Evolutionary conservation across 2,329 filamentous ascomycete genomes (phyloP), one percentile per base, ranked within the genome.

Genomic region (Aspergillus fumigatus): DNA sequence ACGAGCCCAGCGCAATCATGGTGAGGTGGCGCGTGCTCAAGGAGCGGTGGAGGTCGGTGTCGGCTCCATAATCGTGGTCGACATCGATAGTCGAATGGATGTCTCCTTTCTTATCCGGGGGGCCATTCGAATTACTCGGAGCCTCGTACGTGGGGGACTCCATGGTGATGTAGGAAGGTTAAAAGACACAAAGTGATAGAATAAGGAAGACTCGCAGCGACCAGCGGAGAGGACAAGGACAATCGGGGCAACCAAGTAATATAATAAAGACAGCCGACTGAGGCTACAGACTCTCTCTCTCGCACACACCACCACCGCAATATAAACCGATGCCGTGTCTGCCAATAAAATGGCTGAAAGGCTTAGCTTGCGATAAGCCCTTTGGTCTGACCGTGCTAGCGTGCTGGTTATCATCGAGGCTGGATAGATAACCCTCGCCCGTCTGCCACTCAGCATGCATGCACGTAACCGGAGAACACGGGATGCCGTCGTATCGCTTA

Each of bases 11-110:
- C 3, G 73, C 69, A 56, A 75, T 72, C 71, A 75, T 73, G 50
- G 69, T 72, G n/a, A 75, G 59, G 61, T 75, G 73, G 27, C 73
- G 70, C 11, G 75, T 77, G 57, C 72, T 70, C 35, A 79, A 69
- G 4, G 67, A 64, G 19, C 76, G 71, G 45, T 71, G 68, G 19
- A 80, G 68, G 53, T 76, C 65, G 4, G 65, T 62, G 9, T 67
- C 65, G 9, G 65, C 63, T 25, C 66, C 66, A 62, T 68, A 55
- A 50, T 67, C 65, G 40, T 68, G 56, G 51, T 67, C 65, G 40
- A 40, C 21, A 4, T 45, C 35, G 23, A 48, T 7, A 38, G 32
- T 38, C 14, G 29, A 32, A 32, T 17, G 32, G 14, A 38, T 38
- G 5, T 3, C 32, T 38, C 32, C 32, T 38, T 38, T 14, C 32